phyloP scores from a whole-genome alignment of 495 filamentous ascomycete genomes.

The Neurospora tetrasperma region DNA sequence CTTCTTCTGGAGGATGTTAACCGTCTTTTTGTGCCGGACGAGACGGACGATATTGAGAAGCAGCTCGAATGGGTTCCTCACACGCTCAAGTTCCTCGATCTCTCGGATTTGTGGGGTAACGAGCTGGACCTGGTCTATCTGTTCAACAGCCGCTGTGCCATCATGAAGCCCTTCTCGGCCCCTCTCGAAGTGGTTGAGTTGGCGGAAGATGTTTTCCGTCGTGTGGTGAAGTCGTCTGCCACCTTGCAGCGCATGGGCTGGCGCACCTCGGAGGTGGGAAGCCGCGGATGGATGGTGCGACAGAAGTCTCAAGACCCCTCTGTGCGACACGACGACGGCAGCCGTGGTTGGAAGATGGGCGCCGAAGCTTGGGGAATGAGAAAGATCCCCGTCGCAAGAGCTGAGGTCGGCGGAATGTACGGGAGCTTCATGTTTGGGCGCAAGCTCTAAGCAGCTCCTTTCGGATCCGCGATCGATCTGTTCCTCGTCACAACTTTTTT shows the following conservation, averaged over 20 bases:
- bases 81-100: slow-evolving; percentile 66
- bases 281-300: slow-evolving; percentile 58
- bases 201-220: slow-evolving; percentile 56
- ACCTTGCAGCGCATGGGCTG: slow-evolving; percentile 45
- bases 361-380: slow-evolving; percentile 82
- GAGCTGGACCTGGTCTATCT: slow-evolving; percentile 52
- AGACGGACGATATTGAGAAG: slow-evolving; percentile 19
- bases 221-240: slow-evolving; percentile 41
- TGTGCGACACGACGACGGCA: slow-evolving; percentile 32
- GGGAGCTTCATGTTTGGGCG: slow-evolving; percentile 72
- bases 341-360: slow-evolving; percentile 76
- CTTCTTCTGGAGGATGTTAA: slow-evolving; percentile 57
- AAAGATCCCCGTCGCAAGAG: slow-evolving; percentile 68
- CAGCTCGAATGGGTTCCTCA: slow-evolving; percentile 46
- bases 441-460: slow-evolving; percentile 25
- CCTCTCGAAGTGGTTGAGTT: slow-evolving; percentile 77
- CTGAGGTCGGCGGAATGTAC: slow-evolving; percentile 78
- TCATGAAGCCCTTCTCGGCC: slow-evolving; percentile 51
- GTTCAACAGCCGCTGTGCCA: slow-evolving; percentile 45
- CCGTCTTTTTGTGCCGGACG: slow-evolving; percentile 40
- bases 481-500: not conserved
- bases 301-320: slow-evolving; percentile 17
- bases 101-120: slow-evolving; percentile 50
- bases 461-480: not conserved
- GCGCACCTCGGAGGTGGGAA: slow-evolving; percentile 58